A percentile compares a stretch with the other conserved stretches of the same genome.
phyloP scores from a whole-genome alignment of 1,284 basidiomycete species.

The Ustilago nuda region DNA sequence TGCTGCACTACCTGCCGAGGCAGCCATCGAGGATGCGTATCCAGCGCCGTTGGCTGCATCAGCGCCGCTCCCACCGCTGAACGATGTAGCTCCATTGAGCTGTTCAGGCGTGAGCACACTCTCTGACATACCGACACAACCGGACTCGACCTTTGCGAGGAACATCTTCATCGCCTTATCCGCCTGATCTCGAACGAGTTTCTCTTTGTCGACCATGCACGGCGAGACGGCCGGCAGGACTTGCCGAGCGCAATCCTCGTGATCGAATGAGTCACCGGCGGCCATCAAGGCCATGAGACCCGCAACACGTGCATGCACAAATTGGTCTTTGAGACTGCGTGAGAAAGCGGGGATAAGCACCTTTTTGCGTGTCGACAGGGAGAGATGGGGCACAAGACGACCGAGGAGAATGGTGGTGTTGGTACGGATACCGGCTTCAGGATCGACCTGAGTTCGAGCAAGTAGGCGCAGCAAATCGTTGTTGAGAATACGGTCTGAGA shows the following conservation, averaged over 20 bases:
- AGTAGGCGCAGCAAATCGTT: constrained; percentile 94
- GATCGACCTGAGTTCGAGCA: constrained; percentile 90
- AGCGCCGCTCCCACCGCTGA: constrained; percentile 12
- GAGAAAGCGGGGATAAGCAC: constrained; percentile 95
- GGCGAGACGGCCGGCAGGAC: constrained; percentile 63
- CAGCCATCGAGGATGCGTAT: constrained; percentile 45
- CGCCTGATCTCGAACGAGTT: constrained; percentile 63
- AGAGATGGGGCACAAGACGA: constrained; percentile 84
- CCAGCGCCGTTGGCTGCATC: constrained; percentile 25
- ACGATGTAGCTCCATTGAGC: constrained; percentile 29
- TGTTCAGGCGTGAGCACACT: constrained; percentile 47
- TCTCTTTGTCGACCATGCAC: constrained; percentile 64
- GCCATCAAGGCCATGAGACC: constrained; percentile 97
- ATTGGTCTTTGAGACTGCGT: constrained; percentile 87
- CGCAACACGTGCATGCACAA: constrained; percentile 92
- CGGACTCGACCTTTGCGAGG: constrained; percentile 53
- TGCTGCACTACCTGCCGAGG: constrained; percentile 62
- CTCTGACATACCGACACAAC: constrained; percentile 53
- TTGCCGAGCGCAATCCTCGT: constrained; percentile 55
- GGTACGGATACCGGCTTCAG: constrained; percentile 93
- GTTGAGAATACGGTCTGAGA: constrained; percentile 88
- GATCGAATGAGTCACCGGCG: constrained; percentile 85
- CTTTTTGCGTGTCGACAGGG: constrained; percentile 89
- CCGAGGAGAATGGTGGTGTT: constrained; percentile 98
- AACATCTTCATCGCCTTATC: constrained; percentile 59